These are phyloP conservation scores for Penicillium bovifimosum DNA, from an alignment of 495 filamentous ascomycete genomes.

Conservation along the genomic window DNA sequence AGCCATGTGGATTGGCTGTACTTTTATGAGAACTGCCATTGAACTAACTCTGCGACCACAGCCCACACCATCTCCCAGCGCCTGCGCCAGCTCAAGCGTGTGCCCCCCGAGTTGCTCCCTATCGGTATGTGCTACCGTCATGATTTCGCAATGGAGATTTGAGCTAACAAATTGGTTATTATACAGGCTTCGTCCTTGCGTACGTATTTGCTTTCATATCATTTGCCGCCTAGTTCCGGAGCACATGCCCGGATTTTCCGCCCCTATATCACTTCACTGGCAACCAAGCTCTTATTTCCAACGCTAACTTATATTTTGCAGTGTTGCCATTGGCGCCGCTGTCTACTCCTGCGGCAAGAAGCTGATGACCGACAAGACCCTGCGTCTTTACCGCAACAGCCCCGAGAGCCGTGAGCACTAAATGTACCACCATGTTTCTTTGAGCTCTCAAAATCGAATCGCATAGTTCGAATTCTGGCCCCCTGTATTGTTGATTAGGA, in stretches of 20 bases:
- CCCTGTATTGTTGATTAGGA: conserved; percentile 35
- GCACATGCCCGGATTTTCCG: conserved; percentile 10
- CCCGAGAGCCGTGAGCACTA: conserved; percentile 45
- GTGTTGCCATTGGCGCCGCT: conserved; percentile 65
- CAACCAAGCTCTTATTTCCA: background rate
- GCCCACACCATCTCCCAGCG: conserved; percentile 98
- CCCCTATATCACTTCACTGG: conserved; percentile 2
- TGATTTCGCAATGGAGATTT: background rate
- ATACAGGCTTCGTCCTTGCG: conserved; percentile 75
- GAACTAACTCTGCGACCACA: conserved; percentile 41
- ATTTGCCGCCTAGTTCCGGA: conserved; percentile 13
- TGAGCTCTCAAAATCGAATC: conserved; percentile 32
- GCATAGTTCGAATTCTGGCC: conserved; percentile 25
- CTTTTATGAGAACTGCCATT: conserved; percentile 1
- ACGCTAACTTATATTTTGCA: conserved; percentile 32
- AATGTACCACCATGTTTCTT: conserved; percentile 38
- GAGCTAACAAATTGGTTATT: conserved; percentile 18
- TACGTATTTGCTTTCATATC: conserved; percentile 36
- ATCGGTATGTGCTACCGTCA: conserved; percentile 60
- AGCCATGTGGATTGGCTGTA: background rate
- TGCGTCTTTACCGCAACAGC: conserved; percentile 62
- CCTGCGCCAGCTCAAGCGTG: conserved; percentile 75
- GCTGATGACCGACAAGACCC: conserved; percentile 81
- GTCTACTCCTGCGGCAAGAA: conserved; percentile 75
- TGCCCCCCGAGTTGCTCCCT: conserved; percentile 91